These are phyloP conservation scores for Tylopilus intermedius DNA, from an alignment of 768 basidiomycete genomes.

Conservation along the genomic window DNA sequence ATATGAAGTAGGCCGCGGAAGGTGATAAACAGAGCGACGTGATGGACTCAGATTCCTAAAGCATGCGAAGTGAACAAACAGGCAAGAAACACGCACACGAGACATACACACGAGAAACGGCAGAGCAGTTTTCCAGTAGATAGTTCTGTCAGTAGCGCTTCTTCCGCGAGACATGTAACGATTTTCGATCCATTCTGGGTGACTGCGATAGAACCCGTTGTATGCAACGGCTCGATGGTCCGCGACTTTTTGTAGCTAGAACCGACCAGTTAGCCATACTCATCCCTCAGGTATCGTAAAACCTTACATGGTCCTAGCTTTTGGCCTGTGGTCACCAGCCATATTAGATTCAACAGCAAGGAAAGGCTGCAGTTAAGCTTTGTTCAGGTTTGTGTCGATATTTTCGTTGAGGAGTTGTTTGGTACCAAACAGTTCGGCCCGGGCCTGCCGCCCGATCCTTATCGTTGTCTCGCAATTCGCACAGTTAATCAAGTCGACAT, in stretches of 20 bases:
- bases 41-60: slow-evolving; percentile 78
- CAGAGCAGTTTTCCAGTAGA: slow-evolving; percentile 68
- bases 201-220: slow-evolving; percentile 79
- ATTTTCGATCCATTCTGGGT: slow-evolving; percentile 74
- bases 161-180: slow-evolving; percentile 83
- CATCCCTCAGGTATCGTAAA: neutral
- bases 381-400: neutral
- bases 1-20: slow-evolving; percentile 65
- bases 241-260: slow-evolving; percentile 71
- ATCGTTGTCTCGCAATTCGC: too few relatives aligned
- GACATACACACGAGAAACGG: slow-evolving; percentile 76
- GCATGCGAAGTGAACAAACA: neutral
- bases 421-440: slow-evolving; percentile 5
- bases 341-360: slow-evolving; percentile 6
- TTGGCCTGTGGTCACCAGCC: slow-evolving; percentile 30
- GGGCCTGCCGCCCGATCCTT: neutral
- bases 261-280: slow-evolving; percentile 9
- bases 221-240: slow-evolving; percentile 77
- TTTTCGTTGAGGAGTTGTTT: slow-evolving; percentile 11
- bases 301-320: slow-evolving; percentile 42
- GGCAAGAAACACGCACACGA: neutral
- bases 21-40: slow-evolving; percentile 81
- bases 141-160: slow-evolving; percentile 80
- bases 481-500: neutral
- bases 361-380: too few relatives aligned